Base-by-base conservation (phyloP, 768 basidiomycete genomes). In the Lactarius akahatsu region DNA sequence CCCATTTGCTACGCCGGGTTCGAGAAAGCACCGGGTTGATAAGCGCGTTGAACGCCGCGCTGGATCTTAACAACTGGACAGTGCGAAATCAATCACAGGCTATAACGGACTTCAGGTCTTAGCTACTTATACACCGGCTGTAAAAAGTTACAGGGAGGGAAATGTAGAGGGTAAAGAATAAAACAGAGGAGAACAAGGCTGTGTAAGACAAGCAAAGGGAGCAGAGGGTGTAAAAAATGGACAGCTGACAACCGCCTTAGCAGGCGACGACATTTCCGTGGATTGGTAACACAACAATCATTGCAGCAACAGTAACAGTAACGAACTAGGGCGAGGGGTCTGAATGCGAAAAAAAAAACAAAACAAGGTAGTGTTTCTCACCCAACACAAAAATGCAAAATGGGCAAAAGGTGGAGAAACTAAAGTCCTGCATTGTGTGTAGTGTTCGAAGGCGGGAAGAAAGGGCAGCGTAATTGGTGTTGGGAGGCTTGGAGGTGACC, bases 41-140 rank as follows among this genome's bases (percentile, higher is more conserved):
- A 50, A 58, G 45, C 57, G 63, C 56, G 23, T 23, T 50, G 23
- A 23, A 23, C 23, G 36, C 43, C 9, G 4, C 18, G 26, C 23
- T 57, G 45, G 47, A 47, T 58, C 43, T 58, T 13, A 57, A 43
- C 62, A 57, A 16, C 26, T 41, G 32, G 58, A 65, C 64, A 60
- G 20, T 40, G 28, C 3, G 28, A 57, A 55, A 54, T 40, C 38
- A 62, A 57, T 43, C 23, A 28, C 28, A 30, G 45, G 55, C 32
- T 36, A 56, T 32, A 59, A 56, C 23, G 36, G 56, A 38, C 62
- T 50, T 52, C 16, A 50, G 38, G 61, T 58, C 61, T 66, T 58
- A 32, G 57, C 38, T 66, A 66, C 47, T 45, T 62, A 66, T 66
- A 66, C 65, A 65, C 64, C 30, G 28, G 23, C 45, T 66, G 65